Conservation (phyloP, 225 moss, liverwort and hornwort species). For the Pseudisothecium myosuroides region DNA sequence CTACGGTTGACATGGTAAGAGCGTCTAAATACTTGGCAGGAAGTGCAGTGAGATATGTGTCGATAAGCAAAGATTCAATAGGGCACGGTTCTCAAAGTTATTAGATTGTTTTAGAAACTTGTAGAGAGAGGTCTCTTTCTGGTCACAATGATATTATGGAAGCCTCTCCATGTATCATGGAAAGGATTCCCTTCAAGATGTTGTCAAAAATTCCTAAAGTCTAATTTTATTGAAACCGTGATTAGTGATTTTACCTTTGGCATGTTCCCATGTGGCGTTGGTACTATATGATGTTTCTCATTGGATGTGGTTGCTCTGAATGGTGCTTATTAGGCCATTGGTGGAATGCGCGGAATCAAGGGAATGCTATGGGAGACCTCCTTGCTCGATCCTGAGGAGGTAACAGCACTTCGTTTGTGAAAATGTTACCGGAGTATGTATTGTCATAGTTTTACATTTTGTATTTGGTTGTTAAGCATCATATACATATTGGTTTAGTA, state of each 20-base stretch:
- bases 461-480: background rate
- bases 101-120: background rate
- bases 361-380: conserved; percentile 85
- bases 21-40: background rate
- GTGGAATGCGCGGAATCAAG: conserved; percentile 85
- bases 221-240: background rate
- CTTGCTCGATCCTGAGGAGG: conserved; percentile 73
- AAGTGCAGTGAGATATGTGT: background rate
- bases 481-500: background rate
- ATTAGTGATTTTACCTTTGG: background rate
- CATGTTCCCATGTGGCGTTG: background rate
- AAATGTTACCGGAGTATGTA: no score
- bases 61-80: background rate
- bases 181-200: background rate
- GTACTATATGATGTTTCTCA: background rate
- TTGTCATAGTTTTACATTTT: background rate
- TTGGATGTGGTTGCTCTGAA: background rate
- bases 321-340: conserved; percentile 27
- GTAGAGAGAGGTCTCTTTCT: background rate
- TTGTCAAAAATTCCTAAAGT: background rate
- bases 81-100: background rate
- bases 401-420: background rate
- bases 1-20: conserved; percentile 44
- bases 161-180: background rate
- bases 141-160: background rate